Conservation (phyloP, 441 rosid species). For the Gossypium schwendimanii region DNA sequence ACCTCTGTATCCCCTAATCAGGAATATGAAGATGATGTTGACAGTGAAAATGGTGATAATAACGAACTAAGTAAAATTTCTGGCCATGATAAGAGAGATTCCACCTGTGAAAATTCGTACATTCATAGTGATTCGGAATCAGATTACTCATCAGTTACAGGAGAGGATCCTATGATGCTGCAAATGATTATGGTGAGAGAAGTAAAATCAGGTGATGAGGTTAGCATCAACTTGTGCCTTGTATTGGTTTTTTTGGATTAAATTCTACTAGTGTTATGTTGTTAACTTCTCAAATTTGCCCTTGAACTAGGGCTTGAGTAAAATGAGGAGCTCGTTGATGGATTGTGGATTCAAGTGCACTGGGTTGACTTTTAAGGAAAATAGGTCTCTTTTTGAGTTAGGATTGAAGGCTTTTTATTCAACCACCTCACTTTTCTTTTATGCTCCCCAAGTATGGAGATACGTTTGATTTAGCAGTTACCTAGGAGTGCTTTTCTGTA, state of each 20-base stretch:
- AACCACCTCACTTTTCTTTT: background rate
- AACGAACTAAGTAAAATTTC: slow-evolving; percentile 23
- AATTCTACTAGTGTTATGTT: background rate
- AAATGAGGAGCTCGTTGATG: background rate
- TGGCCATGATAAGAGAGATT: slow-evolving; percentile 16
- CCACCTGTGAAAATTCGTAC: slow-evolving; percentile 16
- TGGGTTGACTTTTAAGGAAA: slow-evolving; percentile 2
- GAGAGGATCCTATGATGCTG: slow-evolving; percentile 37
- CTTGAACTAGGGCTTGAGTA: background rate
- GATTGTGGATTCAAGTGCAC: background rate
- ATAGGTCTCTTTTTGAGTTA: background rate
- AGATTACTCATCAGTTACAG: slow-evolving; percentile 19
- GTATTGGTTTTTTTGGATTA: background rate
- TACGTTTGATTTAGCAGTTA: background rate
- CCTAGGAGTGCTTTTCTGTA: background rate
- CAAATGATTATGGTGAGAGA: slow-evolving; percentile 91
- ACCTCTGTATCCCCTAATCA: slow-evolving; percentile 35
- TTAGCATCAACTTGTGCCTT: slow-evolving; percentile 17
- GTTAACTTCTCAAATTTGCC: background rate
- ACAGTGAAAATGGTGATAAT: slow-evolving; percentile 13
- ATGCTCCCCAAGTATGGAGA: background rate
- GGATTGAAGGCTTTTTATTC: background rate
- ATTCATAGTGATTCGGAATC: slow-evolving; percentile 21
- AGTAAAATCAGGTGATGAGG: slow-evolving; percentile 73
- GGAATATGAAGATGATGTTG: slow-evolving; percentile 42